phyloP scores from a whole-genome alignment of 352 stramenopile genomes.

The Blastocystis sp. region DNA sequence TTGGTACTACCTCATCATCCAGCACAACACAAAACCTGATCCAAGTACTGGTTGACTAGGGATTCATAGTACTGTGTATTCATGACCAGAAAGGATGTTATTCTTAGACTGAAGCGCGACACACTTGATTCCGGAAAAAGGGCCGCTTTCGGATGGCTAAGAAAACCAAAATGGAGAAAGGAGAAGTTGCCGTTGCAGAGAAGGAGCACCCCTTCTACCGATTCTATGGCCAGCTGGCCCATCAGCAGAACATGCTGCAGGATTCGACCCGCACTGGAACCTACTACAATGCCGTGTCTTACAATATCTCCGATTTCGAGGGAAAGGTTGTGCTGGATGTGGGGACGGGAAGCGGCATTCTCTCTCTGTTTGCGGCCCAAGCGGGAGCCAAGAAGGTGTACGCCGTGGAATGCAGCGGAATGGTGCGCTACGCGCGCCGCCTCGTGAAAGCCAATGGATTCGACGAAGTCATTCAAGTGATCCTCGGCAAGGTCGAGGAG shows the following conservation, averaged over 20 bases:
- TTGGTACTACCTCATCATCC: neutral
- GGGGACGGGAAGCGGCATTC: slow-evolving; percentile 95
- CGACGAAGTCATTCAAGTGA: slow-evolving; percentile 89
- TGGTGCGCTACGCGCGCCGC: slow-evolving; percentile 90
- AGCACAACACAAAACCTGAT: neutral
- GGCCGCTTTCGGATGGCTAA: neutral
- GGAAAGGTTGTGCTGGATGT: slow-evolving; percentile 98
- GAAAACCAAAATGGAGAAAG: slow-evolving; percentile 43
- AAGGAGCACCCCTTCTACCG: slow-evolving; percentile 83
- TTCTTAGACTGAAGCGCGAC: neutral
- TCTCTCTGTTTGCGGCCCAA: slow-evolving; percentile 94
- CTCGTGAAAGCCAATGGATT: slow-evolving; percentile 91
- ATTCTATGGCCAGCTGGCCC: slow-evolving; percentile 89
- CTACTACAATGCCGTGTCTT: slow-evolving; percentile 94
- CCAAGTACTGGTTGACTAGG: neutral
- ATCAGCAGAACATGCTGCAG: slow-evolving; percentile 99
- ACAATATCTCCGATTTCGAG: slow-evolving; percentile 88
- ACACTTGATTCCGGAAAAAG: neutral
- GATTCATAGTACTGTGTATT: neutral
- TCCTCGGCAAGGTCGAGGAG: slow-evolving; percentile 94
- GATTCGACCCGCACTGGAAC: slow-evolving; percentile 96
- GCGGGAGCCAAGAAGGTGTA: slow-evolving; percentile 94
- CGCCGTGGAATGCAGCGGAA: slow-evolving; percentile 89
- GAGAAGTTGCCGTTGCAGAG: slow-evolving; percentile 65
- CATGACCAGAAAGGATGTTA: neutral